Evolutionary conservation across 2,329 filamentous ascomycete species (phyloP), one percentile per base, ranked within the genome.

Genomic region (Seiridium unicorne): DNA sequence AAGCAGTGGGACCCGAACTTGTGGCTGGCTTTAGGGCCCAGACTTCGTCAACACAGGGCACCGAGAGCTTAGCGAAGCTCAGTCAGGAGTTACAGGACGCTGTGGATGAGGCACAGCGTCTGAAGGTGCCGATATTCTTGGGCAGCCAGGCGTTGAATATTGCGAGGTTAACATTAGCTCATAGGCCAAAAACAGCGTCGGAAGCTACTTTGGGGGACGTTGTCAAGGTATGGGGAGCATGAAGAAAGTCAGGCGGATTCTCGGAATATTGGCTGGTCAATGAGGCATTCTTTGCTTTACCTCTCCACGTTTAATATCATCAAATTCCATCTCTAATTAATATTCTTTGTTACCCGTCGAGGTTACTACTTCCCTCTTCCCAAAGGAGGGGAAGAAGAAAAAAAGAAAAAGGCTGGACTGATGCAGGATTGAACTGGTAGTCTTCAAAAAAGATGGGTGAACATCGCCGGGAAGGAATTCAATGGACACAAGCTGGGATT

Each of bases 81-180:
- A 70, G 67, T 8, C 62, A 67, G 7, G 67, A 67, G 40, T 69
- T 81, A 35, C 70, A 71, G n/a, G 70, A 65, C 1, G 77, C 74
- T 3, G 69, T 79, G 3, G 69, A 74, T n/a, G 76, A 79, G 62
- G 78, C 76, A 1, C 77, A 80, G 64, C 66, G 71, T 58, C 68
- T 79, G 40, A 78, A 76, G 67, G 67, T 72, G 34, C 76, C 78
- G 2, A 53, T 80, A 34, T 75, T 73, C 51, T 67, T 81, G 36
- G 79, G 76, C 4, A 72, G 64, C 26, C 72, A 76, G 68, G 77
- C 79, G 1, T 69, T 76, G 55, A 76, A 68, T 48, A 63, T 81
- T 40, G 65, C 78, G 36, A 65, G 66, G 7, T 60, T 74, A 40
- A 72, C 73, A 5, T 59, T 70, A 18, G 63, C 66, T 44, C 65